Base-by-base conservation (phyloP, 192 early-diverging fungal species). In the Podila minutissima region DNA sequence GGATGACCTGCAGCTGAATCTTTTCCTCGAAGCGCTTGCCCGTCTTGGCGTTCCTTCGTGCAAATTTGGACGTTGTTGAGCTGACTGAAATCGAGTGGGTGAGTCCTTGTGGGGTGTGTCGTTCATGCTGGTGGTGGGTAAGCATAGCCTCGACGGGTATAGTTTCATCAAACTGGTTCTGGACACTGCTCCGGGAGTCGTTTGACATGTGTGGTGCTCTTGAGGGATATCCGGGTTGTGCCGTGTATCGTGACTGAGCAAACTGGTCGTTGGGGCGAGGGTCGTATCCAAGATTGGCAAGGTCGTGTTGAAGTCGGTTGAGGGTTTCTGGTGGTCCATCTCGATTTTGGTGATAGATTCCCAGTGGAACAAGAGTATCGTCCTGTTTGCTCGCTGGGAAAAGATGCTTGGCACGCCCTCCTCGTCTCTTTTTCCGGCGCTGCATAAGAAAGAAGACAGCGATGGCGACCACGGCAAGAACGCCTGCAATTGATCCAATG, bases 1-100 rank as follows among this genome's bases (percentile, higher is more conserved):
- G 77, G 58, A 81, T 81, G 5, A 81, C 77, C 66, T 81, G 77
- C 3, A 81, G 49, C 57, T 81, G 77, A 31, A 81, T 73, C 49
- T 81, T 81, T 61, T 81, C 77, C 28, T 81, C 77, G 20, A 81
- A 69, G 3, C 71, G 67, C 35, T 73, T 81, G 5, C 71, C 77
- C 1, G 35, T 58, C 71, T 81, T 81, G 13, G 55, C 48, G 33
- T 67, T 72, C 26, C 63, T 64, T 20, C 77, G 53, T 1, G 77
- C 50, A 33, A 81, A 81, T 0, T 73, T 73, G 50, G 77, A 81
- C 1, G 77, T 81, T 11, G 71, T 60, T n/a, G 77, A 81, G 62
- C 77, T 72, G 17, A 81, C 57, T 8, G 77, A 81, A 31, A 81
- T 64, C 3, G 71, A 81, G 20, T 72, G 71, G 4, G 31, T 28